Conservation (phyloP, 108 stramenopile genomes). For the Fistulifera solaris region DNA sequence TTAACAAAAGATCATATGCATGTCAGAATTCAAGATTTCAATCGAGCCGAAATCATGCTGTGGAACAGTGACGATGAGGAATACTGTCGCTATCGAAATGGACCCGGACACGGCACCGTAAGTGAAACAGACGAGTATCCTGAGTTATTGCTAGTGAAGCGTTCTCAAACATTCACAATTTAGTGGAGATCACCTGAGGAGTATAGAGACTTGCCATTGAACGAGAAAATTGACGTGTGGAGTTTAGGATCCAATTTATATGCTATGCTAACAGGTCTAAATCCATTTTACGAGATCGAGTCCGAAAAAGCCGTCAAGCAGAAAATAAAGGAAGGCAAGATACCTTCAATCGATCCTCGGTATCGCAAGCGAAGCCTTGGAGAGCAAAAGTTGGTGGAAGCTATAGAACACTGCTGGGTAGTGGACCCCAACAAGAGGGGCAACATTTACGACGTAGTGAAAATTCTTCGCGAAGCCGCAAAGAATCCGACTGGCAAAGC, state of each 20-base stretch:
- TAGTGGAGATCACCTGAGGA: conserved; percentile 54
- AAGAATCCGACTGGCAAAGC: too few species aligned
- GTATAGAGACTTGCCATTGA: conserved; percentile 18
- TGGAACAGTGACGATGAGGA: conserved; percentile 29
- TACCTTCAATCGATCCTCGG: conserved; percentile 39
- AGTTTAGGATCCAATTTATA: not conserved
- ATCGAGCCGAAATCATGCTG: conserved; percentile 61
- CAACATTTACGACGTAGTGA: not conserved
- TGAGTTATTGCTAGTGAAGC: too few species aligned
- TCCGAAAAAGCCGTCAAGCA: not conserved
- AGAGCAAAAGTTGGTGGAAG: conserved; percentile 55
- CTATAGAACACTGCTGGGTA: conserved; percentile 64
- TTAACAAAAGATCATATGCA: conserved; percentile 14
- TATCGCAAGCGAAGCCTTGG: conserved; percentile 47
- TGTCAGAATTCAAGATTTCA: conserved; percentile 76
- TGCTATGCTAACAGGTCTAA: not conserved
- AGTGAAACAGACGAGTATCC: conserved; percentile 9
- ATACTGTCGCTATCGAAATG: conserved; percentile 64
- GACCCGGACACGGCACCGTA: conserved; percentile 14
- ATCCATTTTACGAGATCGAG: not conserved
- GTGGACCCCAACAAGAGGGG: conserved; percentile 34
- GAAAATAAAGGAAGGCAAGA: not conserved
- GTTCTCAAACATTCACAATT: not conserved
- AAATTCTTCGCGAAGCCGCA: not conserved
- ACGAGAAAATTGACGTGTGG: conserved; percentile 25